Conservation (phyloP, 2,329 filamentous ascomycete species). For the Epichloe scottii region DNA sequence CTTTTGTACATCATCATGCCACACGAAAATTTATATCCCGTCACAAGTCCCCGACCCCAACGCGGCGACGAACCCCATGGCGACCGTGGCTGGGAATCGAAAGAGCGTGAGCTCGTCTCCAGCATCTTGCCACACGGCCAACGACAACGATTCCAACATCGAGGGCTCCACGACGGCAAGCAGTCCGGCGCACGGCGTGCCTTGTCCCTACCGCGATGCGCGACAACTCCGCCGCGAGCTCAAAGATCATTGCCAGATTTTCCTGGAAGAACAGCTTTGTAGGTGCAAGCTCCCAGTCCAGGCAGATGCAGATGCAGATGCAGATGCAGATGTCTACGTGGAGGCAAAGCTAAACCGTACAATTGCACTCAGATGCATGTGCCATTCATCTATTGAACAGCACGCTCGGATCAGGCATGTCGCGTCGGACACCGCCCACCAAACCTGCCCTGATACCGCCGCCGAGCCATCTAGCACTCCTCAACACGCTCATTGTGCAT, state of each 20-base stretch:
- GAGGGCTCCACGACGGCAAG: constrained; percentile 23
- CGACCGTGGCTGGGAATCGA: constrained; percentile 9
- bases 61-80: neutral
- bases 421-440: constrained; percentile 12
- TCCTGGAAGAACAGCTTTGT: constrained; percentile 66
- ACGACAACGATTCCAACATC: constrained; percentile 14
- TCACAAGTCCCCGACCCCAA: neutral
- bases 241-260: constrained; percentile 54
- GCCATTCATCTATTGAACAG: constrained; percentile 53
- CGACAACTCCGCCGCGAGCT: constrained; percentile 49
- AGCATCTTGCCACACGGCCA: constrained; percentile 24
- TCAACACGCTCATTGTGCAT: constrained; percentile 73
- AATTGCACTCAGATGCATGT: constrained; percentile 14
- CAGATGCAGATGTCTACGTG: neutral
- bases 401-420: constrained; percentile 43
- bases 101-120: constrained; percentile 16
- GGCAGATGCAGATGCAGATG: neutral
- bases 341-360: neutral
- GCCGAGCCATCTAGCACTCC: constrained; percentile 59
- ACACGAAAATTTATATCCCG: too few species aligned
- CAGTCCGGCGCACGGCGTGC: constrained; percentile 18
- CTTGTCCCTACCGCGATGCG: constrained; percentile 37
- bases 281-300: constrained; percentile 12
- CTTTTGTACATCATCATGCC: too few species aligned
- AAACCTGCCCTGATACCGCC: constrained; percentile 52